Conservation (phyloP, 306 rosid genomes). For the Morella rubra region DNA sequence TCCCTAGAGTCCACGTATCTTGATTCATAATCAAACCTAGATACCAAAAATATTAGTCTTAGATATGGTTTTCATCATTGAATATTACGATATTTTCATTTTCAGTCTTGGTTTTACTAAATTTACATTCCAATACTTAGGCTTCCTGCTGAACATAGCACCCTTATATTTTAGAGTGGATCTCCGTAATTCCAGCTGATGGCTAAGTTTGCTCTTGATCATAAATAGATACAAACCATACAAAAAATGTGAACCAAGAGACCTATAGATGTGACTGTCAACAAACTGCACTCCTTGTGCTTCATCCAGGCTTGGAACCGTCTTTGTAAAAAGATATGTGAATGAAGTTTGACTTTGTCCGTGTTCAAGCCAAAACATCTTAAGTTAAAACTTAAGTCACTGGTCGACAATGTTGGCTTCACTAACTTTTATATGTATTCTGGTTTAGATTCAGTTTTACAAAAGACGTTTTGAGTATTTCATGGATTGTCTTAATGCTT, state of each 20-base stretch:
- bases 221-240: neutral
- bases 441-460: neutral
- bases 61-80: neutral
- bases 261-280: neutral
- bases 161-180: neutral
- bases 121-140: neutral
- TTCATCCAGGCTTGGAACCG: neutral
- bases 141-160: neutral
- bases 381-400: neutral
- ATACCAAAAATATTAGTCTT: too few relatives aligned
- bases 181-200: neutral
- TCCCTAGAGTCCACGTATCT: neutral
- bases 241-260: too few relatives aligned
- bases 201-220: neutral
- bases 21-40: too few relatives aligned
- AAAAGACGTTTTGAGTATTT: neutral
- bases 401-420: neutral
- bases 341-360: neutral
- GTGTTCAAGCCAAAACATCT: neutral
- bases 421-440: neutral
- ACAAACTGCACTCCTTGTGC: neutral
- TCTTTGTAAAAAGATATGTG: neutral
- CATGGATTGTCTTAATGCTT: conserved; percentile 18
- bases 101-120: neutral
- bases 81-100: neutral